Conservation (phyloP, 2,329 filamentous ascomycete species). For the Neonectria faginata region DNA sequence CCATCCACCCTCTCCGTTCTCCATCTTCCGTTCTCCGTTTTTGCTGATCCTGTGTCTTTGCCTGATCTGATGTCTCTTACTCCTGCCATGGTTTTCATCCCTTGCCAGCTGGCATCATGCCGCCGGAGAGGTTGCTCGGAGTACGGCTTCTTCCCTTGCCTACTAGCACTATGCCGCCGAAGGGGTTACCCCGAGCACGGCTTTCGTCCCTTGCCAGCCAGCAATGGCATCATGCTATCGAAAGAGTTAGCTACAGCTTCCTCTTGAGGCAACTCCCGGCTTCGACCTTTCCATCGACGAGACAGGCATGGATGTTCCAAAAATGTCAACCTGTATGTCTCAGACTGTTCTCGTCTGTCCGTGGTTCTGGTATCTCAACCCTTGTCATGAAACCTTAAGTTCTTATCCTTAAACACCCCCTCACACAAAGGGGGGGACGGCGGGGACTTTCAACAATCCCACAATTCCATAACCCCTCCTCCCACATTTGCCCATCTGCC, state of each 20-base stretch:
- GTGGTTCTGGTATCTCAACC: conserved; percentile 15
- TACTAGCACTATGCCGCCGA: not conserved
- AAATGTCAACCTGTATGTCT: not conserved
- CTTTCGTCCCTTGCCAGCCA: not conserved
- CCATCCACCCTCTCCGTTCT: conserved; percentile 15
- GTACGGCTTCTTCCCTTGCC: not conserved
- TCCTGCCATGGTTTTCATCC: not conserved
- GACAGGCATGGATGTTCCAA: conserved; percentile 1
- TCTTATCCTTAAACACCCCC: conserved; percentile 4
- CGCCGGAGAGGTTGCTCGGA: not conserved
- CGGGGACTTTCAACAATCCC: conserved; percentile 16
- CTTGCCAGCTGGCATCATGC: not conserved
- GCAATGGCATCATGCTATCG: not conserved
- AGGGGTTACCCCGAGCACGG: not conserved
- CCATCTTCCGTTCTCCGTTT: not conserved
- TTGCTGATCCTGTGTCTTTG: conserved; percentile 4
- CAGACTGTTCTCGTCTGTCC: not conserved
- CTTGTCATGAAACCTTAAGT: conserved; percentile 18
- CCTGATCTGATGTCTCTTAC: not conserved
- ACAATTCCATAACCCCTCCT: not conserved
- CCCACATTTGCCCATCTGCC: conserved; percentile 5
- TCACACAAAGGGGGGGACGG: conserved; percentile 1
- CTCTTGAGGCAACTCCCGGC: conserved; percentile 15
- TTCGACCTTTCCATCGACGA: conserved; percentile 13
- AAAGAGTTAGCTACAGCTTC: conserved; percentile 1